These are phyloP conservation scores for Cladosporium colombiae DNA, from an alignment of 2,329 filamentous ascomycete genomes.

Conservation along the genomic window DNA sequence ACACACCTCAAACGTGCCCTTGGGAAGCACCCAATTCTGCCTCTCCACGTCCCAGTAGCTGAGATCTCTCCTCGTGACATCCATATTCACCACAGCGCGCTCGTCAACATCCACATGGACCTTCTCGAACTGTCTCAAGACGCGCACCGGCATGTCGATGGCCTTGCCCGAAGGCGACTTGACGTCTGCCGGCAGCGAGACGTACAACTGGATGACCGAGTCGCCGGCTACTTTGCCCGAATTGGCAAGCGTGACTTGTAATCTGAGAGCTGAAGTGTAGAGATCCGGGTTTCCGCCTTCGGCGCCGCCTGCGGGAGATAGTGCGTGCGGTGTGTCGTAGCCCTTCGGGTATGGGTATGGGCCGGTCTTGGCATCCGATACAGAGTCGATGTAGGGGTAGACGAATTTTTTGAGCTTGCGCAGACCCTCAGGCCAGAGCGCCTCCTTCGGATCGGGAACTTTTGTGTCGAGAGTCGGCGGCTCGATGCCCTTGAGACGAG, in stretches of 20 bases:
- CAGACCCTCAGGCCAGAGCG: slow-evolving; percentile 62
- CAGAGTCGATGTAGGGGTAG: slow-evolving; percentile 67
- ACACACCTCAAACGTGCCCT: slow-evolving; percentile 34
- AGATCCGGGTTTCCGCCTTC: slow-evolving; percentile 68
- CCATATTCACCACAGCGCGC: slow-evolving; percentile 29
- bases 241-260: slow-evolving; percentile 60
- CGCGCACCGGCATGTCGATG: slow-evolving; percentile 48
- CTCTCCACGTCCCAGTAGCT: slow-evolving; percentile 39
- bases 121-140: slow-evolving; percentile 50
- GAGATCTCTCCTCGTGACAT: slow-evolving; percentile 38
- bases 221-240: slow-evolving; percentile 57
- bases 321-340: slow-evolving; percentile 52
- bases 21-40: slow-evolving; percentile 41
- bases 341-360: slow-evolving; percentile 56
- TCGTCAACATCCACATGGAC: slow-evolving; percentile 34
- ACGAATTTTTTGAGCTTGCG: slow-evolving; percentile 68
- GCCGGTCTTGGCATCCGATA: slow-evolving; percentile 47
- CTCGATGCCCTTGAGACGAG: slow-evolving; percentile 38
- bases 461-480: slow-evolving; percentile 59
- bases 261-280: slow-evolving; percentile 57
- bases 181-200: slow-evolving; percentile 44
- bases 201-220: slow-evolving; percentile 60
- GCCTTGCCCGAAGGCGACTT: slow-evolving; percentile 28
- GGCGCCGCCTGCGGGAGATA: slow-evolving; percentile 68
- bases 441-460: slow-evolving; percentile 58